Base-by-base conservation (phyloP, 805 yeast species). In the Saturnispora ahearnii region DNA sequence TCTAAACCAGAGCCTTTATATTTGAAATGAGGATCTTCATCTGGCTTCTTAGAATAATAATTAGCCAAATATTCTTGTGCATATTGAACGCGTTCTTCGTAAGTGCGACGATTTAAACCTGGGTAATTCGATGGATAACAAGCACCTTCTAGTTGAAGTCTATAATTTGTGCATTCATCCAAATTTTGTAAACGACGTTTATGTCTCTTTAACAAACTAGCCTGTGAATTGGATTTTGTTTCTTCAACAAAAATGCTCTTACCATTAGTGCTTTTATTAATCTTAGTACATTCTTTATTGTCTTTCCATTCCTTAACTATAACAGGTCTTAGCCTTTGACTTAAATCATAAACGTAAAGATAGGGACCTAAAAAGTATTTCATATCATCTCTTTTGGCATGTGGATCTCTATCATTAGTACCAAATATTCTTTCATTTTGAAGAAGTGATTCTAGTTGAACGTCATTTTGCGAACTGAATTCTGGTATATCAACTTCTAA, bases 341-440 rank as follows among this genome's bases (percentile, higher is more conserved):
- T 75, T 26, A 85, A 71, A 60, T 93, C 99, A 67, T 84, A 91
- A 36, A 88, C 82, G 55, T 84, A 81, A 28, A 88, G 69, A 65
- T 82, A 88, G 6, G 82, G 79, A 36, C 82, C 81, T 46, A 81
- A 81, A 64, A 93, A 87, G 63, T 86, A 86, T 60, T 83, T 82
- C 59, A 84, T 77, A 62, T 91, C 96, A 58, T 87, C 96, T 50
- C 96, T 73, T 56, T 76, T 81, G 2, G 95, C 93, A 54, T 73
- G 76, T 11, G 95, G 93, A 63, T 90, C 96, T 56, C 96, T 77
- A 64, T 90, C 97, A 34, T 84, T 77, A 0, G 96, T 85, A 11
- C 96, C 97, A 62, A 79, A 81, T 12, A 87, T 67, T 59, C 87
- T 87, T 62, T 93, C 99, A 60, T 87, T 89, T 55, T 82, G 81